Percentiles rank a stretch among this genome's conserved stretches.
phyloP scores from a whole-genome alignment of 164 flowering plant species.

The Vitis rupestris region DNA sequence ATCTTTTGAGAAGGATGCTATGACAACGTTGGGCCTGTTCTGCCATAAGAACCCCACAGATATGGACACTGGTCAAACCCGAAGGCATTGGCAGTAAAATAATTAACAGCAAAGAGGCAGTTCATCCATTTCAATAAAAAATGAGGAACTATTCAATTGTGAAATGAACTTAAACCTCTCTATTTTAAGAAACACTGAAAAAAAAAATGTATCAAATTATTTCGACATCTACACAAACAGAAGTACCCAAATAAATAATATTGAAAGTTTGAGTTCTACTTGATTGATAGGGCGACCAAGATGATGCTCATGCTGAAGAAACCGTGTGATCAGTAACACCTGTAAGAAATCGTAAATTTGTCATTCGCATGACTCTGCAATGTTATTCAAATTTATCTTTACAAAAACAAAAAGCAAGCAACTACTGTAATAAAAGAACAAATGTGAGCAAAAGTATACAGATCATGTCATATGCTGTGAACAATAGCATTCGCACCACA shows the following conservation, averaged over 20 bases:
- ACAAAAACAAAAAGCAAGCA: too few species aligned
- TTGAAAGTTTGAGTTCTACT: conserved; percentile 30
- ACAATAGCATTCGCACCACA: too few species aligned
- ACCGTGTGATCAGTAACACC: conserved; percentile 81
- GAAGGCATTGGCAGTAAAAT: not conserved
- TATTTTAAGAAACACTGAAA: not conserved
- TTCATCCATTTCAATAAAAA: not conserved
- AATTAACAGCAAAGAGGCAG: not conserved
- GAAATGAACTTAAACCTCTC: not conserved
- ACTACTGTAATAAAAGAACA: too few species aligned
- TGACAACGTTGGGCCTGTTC: too few species aligned
- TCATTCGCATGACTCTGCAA: not conserved
- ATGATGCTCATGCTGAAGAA: conserved; percentile 97
- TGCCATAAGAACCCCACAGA: too few species aligned
- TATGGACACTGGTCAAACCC: too few species aligned
- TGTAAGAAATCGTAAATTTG: conserved; percentile 19
- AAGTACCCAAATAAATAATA: not conserved
- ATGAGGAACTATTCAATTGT: not conserved
- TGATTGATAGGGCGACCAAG: conserved; percentile 76
- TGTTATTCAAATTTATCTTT: too few species aligned
- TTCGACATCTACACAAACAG: not conserved
- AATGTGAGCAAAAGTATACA: too few species aligned
- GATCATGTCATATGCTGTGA: too few species aligned
- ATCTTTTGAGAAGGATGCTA: too few species aligned
- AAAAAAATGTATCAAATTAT: not conserved